Evolutionary conservation across 2,329 filamentous ascomycete genomes (phyloP).

Genomic region (Aspergillus terreus): DNA sequence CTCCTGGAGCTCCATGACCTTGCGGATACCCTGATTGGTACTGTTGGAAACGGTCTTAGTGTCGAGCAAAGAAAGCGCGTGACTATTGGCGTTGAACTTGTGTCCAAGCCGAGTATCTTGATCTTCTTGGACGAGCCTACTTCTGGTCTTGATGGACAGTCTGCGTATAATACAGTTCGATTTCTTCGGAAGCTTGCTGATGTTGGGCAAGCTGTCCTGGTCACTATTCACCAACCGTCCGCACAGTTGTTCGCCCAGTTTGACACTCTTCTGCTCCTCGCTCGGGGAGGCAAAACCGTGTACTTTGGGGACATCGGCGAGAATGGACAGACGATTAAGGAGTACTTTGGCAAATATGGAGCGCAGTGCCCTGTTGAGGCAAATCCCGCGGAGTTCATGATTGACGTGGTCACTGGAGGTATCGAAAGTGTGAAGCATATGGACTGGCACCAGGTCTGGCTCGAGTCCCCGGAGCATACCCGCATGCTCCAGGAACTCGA

Average conservation of each 20-base stretch:
- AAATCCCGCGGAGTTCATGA: constrained; percentile 58
- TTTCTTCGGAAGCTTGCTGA: constrained; percentile 62
- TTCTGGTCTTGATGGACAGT: constrained; percentile 62
- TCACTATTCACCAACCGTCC: constrained; percentile 66
- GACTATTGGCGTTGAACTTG: constrained; percentile 67
- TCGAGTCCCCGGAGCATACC: constrained; percentile 57
- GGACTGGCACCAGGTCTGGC: constrained; percentile 69
- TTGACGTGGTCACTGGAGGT: constrained; percentile 43
- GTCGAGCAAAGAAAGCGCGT: constrained; percentile 65
- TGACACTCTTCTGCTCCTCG: constrained; percentile 63
- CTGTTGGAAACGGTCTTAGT: constrained; percentile 40
- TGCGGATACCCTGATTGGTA: constrained; percentile 57
- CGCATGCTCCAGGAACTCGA: constrained; percentile 60
- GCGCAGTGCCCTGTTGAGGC: constrained; percentile 58
- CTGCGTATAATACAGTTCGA: constrained; percentile 60
- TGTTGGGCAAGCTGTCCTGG: constrained; percentile 63
- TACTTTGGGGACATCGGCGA: constrained; percentile 66
- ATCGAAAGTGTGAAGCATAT: constrained; percentile 34
- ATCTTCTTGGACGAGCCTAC: constrained; percentile 69
- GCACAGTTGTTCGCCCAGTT: constrained; percentile 64
- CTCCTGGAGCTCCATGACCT: constrained; percentile 59
- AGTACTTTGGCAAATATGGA: constrained; percentile 64
- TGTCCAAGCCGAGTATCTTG: constrained; percentile 61
- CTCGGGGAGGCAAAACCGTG: constrained; percentile 61
- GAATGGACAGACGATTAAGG: constrained; percentile 56